Base-by-base conservation (phyloP, 2,329 filamentous ascomycete genomes). In the Colletotrichum lini region DNA sequence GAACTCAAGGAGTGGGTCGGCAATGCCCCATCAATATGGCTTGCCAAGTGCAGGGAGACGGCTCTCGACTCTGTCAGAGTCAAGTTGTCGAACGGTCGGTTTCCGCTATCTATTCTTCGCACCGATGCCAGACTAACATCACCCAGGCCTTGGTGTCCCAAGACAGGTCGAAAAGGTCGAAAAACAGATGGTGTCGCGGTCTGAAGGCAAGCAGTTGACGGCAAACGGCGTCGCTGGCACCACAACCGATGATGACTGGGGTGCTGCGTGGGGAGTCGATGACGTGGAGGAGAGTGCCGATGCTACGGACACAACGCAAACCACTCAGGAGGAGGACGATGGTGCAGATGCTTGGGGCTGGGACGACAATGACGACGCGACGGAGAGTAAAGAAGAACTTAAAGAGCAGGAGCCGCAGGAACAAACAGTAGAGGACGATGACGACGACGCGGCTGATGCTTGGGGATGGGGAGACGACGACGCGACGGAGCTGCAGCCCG, bases 401-500 rank as follows among this genome's bases (percentile, higher is more conserved):
- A 61, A 21, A 67, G 73, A 74, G 42, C 58, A 74, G 10, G 49
- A 70, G 62, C 2, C 62, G 8, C 73, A 73, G 35, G 9, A 38
- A n/a, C 73, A 44, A 35, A 13, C 35, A 76, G 63, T 16, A 2
- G 79, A 38, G 35, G 35, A 80, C 0, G 82, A 84, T 1, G 84
- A 84, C 9, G 84, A 87, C 16, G 87, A 89, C 26, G 82, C 82
- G 5, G 86, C 84, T 16, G 93, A 94, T 72, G 94, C 94, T 40
- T 96, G 94, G 93, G 94, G 93, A 44, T 97, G 94, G 93, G 93
- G 90, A n/a, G 93, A 90, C 38, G 86, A 96, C 38, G 92, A 93
- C 21, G 77, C 76, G 26, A 70, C 77, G 42, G 78, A 76, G 16
- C 73, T 78, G 42, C 73, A 77, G 26, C 66, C 72, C 13, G 73